These are phyloP conservation scores for Sphagnum magellanicum DNA, from an alignment of 228 moss, liverwort and hornwort genomes.

Conservation along the genomic window DNA sequence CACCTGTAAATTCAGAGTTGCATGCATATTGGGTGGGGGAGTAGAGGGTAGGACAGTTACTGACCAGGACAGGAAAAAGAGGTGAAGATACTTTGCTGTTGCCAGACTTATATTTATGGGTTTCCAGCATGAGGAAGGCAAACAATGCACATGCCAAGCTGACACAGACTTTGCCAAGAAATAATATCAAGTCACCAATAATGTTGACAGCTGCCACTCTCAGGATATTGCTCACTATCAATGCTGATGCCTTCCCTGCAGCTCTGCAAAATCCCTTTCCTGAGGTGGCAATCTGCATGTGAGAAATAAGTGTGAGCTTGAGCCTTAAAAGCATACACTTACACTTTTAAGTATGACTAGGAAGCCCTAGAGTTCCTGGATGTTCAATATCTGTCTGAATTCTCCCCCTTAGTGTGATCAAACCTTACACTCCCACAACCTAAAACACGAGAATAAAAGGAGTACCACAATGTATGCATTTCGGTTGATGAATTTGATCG, in stretches of 20 bases:
- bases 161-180: slow-evolving; percentile 71
- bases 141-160: slow-evolving; percentile 56
- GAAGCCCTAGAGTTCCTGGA: too few species aligned
- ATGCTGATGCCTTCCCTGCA: slow-evolving; percentile 74
- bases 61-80: slow-evolving; percentile 81
- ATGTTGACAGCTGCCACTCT: slow-evolving; percentile 82
- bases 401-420: too few species aligned
- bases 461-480: slow-evolving; percentile 92
- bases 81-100: slow-evolving; percentile 79
- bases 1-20: too few species aligned
- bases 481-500: slow-evolving; percentile 86
- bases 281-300: slow-evolving; percentile 67
- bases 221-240: slow-evolving; percentile 77
- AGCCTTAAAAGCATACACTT: too few species aligned
- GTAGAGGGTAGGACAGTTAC: neutral
- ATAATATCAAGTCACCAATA: slow-evolving; percentile 74
- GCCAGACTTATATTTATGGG: slow-evolving; percentile 67
- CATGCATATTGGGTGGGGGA: too few species aligned
- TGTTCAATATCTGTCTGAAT: too few species aligned
- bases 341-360: too few species aligned
- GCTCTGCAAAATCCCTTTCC: slow-evolving; percentile 88
- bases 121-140: slow-evolving; percentile 89
- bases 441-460: too few species aligned
- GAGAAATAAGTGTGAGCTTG: too few species aligned
- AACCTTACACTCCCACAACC: too few species aligned